These are phyloP conservation scores for Leishmania guyanensis DNA, from an alignment of 208 protist genomes.

Conservation along the genomic window DNA sequence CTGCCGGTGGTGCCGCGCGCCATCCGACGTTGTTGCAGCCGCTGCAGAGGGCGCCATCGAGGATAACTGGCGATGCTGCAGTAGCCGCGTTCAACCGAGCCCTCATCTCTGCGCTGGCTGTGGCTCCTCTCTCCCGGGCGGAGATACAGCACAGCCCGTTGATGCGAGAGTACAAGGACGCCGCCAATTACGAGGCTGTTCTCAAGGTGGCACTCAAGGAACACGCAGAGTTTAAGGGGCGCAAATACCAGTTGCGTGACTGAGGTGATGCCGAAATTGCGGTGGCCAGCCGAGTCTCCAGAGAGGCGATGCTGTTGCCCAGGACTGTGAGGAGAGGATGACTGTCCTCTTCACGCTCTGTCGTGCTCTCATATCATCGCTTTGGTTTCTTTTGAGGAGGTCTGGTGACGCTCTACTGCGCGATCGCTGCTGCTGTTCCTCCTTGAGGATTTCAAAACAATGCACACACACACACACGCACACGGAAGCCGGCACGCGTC, in stretches of 20 bases:
- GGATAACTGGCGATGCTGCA: constrained; percentile 15
- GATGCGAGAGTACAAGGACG: constrained; percentile 36
- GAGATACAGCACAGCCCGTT: constrained; percentile 41
- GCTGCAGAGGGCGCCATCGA: not conserved
- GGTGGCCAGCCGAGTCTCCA: not conserved
- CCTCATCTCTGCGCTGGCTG: constrained; percentile 50
- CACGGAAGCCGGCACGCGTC: not conserved
- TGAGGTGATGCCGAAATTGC: constrained; percentile 13
- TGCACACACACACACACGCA: not conserved
- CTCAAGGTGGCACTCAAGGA: constrained; percentile 60
- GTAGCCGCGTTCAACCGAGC: constrained; percentile 38
- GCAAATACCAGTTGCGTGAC: constrained; percentile 64
- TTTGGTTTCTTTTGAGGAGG: not conserved
- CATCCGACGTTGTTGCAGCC: constrained; percentile 23
- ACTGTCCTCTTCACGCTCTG: not conserved
- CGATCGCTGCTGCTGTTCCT: not conserved
- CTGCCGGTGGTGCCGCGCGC: constrained; percentile 37
- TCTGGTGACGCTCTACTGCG: not conserved
- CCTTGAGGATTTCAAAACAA: not conserved
- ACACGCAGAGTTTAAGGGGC: constrained; percentile 53
- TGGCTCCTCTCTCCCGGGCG: constrained; percentile 34
- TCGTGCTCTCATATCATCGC: not conserved
- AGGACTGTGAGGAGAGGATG: not conserved
- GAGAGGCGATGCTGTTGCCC: not conserved
- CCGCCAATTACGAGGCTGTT: constrained; percentile 53